Evolutionary conservation across 2,329 filamentous ascomycete genomes (phyloP).

Genomic region (Blumeria graminis): DNA sequence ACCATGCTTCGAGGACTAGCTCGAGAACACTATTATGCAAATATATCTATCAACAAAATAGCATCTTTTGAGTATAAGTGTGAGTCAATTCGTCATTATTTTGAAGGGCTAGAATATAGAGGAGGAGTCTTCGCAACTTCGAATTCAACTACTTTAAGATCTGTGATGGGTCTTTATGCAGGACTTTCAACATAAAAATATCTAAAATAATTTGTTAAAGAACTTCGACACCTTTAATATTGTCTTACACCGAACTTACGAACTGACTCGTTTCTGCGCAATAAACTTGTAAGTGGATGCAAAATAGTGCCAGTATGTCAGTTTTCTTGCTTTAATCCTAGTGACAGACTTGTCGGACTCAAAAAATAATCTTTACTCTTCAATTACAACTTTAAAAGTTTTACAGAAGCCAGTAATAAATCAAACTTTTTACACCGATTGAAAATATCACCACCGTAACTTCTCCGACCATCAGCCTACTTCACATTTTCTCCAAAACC

Average conservation of each 20-base stretch:
- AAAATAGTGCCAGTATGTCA: background rate
- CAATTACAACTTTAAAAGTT: background rate
- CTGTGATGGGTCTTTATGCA: background rate
- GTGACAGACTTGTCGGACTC: background rate
- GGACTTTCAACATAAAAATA: background rate
- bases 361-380: slow-evolving; percentile 1
- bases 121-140: background rate
- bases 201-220: background rate
- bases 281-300: background rate
- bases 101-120: background rate
- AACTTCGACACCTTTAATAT: background rate
- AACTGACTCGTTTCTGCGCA: background rate
- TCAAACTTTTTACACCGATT: background rate
- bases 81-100: background rate
- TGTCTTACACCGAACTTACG: background rate
- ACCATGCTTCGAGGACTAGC: background rate
- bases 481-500: background rate
- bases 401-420: background rate
- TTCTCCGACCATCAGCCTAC: background rate
- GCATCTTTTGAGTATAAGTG: background rate
- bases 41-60: background rate
- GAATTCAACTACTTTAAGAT: background rate
- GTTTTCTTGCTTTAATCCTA: slow-evolving; percentile 1
- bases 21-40: background rate
- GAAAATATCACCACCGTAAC: background rate